Evolutionary conservation across 2,329 filamentous ascomycete genomes (phyloP).

Genomic region (Aspergillus alliaceus): DNA sequence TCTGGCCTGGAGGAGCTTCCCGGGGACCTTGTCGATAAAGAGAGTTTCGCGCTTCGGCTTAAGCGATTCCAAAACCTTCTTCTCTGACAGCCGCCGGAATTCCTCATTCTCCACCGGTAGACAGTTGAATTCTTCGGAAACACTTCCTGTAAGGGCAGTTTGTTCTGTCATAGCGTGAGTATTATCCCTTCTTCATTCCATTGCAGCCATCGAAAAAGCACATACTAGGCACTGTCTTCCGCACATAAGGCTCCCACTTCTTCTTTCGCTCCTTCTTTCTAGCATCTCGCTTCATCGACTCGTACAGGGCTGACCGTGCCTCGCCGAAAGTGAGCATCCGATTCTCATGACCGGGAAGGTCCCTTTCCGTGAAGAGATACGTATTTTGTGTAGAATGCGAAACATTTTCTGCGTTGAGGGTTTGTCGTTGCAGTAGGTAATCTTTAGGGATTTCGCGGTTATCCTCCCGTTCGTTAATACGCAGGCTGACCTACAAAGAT

Average conservation of each 20-base stretch:
- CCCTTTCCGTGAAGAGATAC: slow-evolving; percentile 90
- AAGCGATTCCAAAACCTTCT: slow-evolving; percentile 60
- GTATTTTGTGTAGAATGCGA: slow-evolving; percentile 69
- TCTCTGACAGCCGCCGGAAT: slow-evolving; percentile 62
- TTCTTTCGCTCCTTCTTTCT: slow-evolving; percentile 51
- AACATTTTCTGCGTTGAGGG: slow-evolving; percentile 46
- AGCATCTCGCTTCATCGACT: slow-evolving; percentile 46
- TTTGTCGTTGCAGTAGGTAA: slow-evolving; percentile 75
- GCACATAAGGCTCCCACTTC: slow-evolving; percentile 58
- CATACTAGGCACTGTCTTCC: slow-evolving; percentile 69
- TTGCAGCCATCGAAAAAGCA: slow-evolving; percentile 14
- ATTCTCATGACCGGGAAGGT: slow-evolving; percentile 72
- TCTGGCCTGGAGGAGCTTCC: slow-evolving; percentile 60
- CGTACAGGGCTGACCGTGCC: slow-evolving; percentile 47
- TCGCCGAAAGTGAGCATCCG: slow-evolving; percentile 45
- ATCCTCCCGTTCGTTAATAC: slow-evolving; percentile 65
- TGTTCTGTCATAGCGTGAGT: slow-evolving; percentile 59
- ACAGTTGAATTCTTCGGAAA: slow-evolving; percentile 75
- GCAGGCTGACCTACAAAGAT: slow-evolving; percentile 62
- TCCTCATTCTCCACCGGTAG: slow-evolving; percentile 71
- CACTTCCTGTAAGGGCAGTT: slow-evolving; percentile 70
- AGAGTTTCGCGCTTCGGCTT: slow-evolving; percentile 60
- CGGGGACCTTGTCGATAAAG: slow-evolving; percentile 45
- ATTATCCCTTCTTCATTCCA: background rate
- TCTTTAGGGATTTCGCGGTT: slow-evolving; percentile 82